Evolutionary conservation across 345 rosid species (phyloP), one percentile per base, ranked within the genome.

Genomic region (Clausena lansium): DNA sequence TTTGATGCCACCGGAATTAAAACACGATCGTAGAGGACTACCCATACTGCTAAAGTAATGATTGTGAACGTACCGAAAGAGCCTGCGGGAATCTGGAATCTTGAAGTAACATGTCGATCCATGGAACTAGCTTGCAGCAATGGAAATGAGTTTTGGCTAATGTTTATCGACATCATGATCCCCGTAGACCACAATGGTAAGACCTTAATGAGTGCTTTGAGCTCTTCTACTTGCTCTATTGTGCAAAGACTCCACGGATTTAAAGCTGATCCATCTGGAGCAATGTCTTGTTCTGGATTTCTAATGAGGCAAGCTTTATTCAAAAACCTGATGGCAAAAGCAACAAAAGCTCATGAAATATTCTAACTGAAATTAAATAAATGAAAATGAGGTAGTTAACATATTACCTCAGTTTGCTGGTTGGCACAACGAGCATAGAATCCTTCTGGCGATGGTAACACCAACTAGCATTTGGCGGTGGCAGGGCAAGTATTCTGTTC

Each of bases 101-200:
- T 83, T 70, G 88, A 86, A 67, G 79, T 67, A 3, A 94, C 65
- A 78, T 85, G 90, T 70, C 98, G 74, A 85, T 94, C 87, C 93
- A 91, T 89, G 30, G 97, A 83, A 70, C 75, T 86, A 3, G 97
- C 98, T 71, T 94, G 98, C 50, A 94, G 86, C 30, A 92, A 17
- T 25, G 86, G 84, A 80, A 91, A 89, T 28, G 98, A 50, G 76
- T 60, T 89, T 83, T 92, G 98, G 86, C 86, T 84, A 27, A 87
- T 63, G 58, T 83, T 89, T 30, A 94, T 78, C 7, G 95, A 90
- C 84, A 90, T 81, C 82, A 90, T 78, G 54, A 91, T 89, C 77
- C 97, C 98, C 22, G 97, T 84, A 50, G 94, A 89, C 97, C 97
- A 94, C 41, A 94, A 50, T 5, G 98, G 97, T 61, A 90, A 76